These are phyloP conservation scores for Trametes elegans DNA, from an alignment of 768 basidiomycete species.

Conservation along the genomic window DNA sequence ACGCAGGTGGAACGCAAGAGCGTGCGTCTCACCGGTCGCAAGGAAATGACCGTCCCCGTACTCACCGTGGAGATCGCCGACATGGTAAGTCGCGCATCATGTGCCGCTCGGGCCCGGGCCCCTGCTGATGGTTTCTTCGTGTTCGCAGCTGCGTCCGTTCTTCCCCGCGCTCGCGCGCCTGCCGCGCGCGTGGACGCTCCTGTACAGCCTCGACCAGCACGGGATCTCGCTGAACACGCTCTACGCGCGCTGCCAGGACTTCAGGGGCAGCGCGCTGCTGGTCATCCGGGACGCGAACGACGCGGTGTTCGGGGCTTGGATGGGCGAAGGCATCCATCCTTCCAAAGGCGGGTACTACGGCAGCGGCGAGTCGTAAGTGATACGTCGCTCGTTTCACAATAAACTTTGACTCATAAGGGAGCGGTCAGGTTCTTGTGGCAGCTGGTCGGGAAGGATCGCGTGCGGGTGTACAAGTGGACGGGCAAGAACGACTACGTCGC, in stretches of 20 bases:
- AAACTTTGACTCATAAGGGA: background rate
- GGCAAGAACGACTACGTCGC: slow-evolving; percentile 90
- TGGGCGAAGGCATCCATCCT: slow-evolving; percentile 66
- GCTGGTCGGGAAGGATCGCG: slow-evolving; percentile 38
- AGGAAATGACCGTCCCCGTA: slow-evolving; percentile 51
- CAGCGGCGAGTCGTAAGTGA: slow-evolving; percentile 76
- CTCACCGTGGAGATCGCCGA: slow-evolving; percentile 55
- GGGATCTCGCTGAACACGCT: slow-evolving; percentile 91
- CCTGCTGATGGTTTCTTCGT: background rate
- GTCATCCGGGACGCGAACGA: slow-evolving; percentile 64
- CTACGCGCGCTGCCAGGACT: slow-evolving; percentile 60
- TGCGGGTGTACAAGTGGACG: slow-evolving; percentile 79
- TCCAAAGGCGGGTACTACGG: slow-evolving; percentile 78
- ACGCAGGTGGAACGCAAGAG: slow-evolving; percentile 39
- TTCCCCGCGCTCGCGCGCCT: slow-evolving; percentile 76
- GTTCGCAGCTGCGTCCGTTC: slow-evolving; percentile 60
- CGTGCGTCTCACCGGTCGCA: slow-evolving; percentile 54
- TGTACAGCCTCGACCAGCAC: slow-evolving; percentile 93
- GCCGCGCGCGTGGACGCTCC: slow-evolving; percentile 67
- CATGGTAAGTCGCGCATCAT: slow-evolving; percentile 43
- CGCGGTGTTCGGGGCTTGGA: slow-evolving; percentile 76
- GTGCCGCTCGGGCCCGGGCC: background rate
- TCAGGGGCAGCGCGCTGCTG: slow-evolving; percentile 52
- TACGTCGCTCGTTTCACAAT: background rate
- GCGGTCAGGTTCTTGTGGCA: slow-evolving; percentile 73